Percentiles rank a stretch among this genome's conserved stretches.
phyloP scores from a whole-genome alignment of 2,329 filamentous ascomycete species.

The Verticillium alfalfae region DNA sequence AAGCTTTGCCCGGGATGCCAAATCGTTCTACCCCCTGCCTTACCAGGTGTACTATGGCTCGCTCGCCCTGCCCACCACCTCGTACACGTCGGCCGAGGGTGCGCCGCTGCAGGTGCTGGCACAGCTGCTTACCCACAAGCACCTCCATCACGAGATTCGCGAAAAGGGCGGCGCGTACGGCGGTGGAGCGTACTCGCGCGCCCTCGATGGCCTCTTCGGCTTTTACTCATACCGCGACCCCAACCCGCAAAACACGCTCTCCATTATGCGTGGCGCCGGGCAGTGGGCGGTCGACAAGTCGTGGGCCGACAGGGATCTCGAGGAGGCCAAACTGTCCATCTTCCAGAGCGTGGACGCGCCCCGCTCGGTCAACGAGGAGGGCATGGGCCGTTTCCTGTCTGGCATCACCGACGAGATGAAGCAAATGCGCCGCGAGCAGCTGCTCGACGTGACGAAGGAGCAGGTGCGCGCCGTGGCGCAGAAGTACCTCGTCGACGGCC shows the following conservation, averaged over 20 bases:
- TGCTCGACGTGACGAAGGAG: constrained; percentile 78
- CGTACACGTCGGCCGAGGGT: constrained; percentile 70
- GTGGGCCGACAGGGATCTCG: constrained; percentile 80
- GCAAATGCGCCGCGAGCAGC: constrained; percentile 72
- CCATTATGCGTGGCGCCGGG: constrained; percentile 78
- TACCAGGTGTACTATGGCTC: constrained; percentile 97
- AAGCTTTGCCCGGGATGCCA: constrained; percentile 45
- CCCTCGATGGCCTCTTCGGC: constrained; percentile 79
- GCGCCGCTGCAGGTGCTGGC: constrained; percentile 84
- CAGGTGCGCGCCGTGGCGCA: constrained; percentile 80
- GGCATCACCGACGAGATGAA: constrained; percentile 87
- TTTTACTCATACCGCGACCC: constrained; percentile 98
- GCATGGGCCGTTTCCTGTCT: constrained; percentile 77
- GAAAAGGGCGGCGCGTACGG: constrained; percentile 98
- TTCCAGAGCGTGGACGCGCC: constrained; percentile 93
- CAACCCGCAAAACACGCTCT: constrained; percentile 82
- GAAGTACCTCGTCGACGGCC: constrained; percentile 67
- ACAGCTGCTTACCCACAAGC: constrained; percentile 91
- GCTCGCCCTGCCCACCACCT: constrained; percentile 73
- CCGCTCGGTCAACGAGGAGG: constrained; percentile 78
- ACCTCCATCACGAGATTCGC: constrained; percentile 93
- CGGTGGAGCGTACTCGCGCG: constrained; percentile 77
- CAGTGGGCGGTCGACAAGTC: constrained; percentile 74
- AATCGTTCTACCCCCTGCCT: constrained; percentile 87
- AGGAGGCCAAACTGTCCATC: constrained; percentile 92